Evolutionary conservation across 495 filamentous ascomycete genomes (phyloP), one percentile per base, ranked within the genome.

Genomic region (Pseudoneurospora amorphoporcata): DNA sequence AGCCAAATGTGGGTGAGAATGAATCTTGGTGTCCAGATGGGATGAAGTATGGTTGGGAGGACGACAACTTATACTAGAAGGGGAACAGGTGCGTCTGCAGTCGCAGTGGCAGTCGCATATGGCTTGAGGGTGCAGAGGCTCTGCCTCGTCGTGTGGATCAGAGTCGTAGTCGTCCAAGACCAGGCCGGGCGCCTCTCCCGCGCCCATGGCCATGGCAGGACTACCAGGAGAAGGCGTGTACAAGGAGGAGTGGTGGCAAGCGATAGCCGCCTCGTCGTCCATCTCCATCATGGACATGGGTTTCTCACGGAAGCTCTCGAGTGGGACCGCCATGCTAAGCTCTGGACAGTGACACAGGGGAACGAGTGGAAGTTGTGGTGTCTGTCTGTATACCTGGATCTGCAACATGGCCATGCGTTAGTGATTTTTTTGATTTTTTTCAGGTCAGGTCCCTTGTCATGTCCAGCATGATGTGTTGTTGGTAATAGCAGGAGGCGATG

Each of bases 221-320:
- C 65, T 39, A 32, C 74, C 40, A 69, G 53, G 29, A 40, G 53
- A 38, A n/a, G 40, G 58, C 71, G 75, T 68, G 53, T 70, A 39
- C 58, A 72, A 14, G 69, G 35, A 37, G 61, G 65, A 72, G 69
- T 75, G 71, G 77, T 79, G 77, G 77, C 76, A 61, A 74, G 75
- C 69, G 17, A 71, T 75, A 77, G 74, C 76, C 77, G 78, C 77
- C 78, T 70, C 71, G 58, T 42, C 70, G 72, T 72, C 69, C 40
- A 32, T 74, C 68, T 72, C 72, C 45, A 73, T 68, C 45, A 23
- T 42, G 69, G 72, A 65, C 53, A 65, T 65, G 53, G 53, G 14
- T 8, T 65, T 65, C 53, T 65, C 53, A 65, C 53, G 53, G 29
- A 10, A 65, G 39, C 73, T 69, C 58, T 42, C 19, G 53, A 37